Percentiles rank a stretch among this genome's conserved stretches.
These are phyloP conservation scores for Begonia loranthoides DNA, from an alignment of 306 rosid species.

Conservation along the genomic window DNA sequence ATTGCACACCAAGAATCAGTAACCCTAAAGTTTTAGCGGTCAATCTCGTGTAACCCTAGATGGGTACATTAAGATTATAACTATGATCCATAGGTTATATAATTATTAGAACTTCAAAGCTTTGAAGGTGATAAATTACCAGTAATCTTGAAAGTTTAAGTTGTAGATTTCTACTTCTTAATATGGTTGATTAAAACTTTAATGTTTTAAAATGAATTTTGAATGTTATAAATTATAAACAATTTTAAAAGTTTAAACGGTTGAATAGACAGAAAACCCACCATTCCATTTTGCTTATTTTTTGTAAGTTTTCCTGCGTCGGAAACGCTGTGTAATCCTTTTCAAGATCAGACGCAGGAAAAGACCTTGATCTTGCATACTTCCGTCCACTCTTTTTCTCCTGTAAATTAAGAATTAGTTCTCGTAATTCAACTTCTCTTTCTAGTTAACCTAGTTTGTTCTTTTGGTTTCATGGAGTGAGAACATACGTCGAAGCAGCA, in stretches of 20 bases:
- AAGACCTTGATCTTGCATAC: slow-evolving; percentile 18
- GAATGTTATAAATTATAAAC: not conserved
- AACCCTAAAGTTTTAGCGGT: no score
- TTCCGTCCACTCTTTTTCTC: slow-evolving; percentile 9
- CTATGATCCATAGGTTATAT: not conserved
- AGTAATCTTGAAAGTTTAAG: no score
- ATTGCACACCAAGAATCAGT: no score
- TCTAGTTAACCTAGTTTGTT: no score
- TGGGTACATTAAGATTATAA: not conserved
- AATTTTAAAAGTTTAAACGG: not conserved
- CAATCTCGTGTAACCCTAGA: no score
- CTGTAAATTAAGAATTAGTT: slow-evolving; percentile 6
- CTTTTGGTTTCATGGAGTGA: not conserved
- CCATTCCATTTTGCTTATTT: slow-evolving; percentile 44
- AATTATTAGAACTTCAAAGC: not conserved
- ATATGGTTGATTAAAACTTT: no score
- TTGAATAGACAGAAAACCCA: slow-evolving; percentile 2
- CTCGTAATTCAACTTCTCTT: not conserved
- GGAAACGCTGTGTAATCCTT: slow-evolving; percentile 2
- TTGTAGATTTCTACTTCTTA: not conserved
- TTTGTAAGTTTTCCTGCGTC: slow-evolving; percentile 23
- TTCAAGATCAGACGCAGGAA: slow-evolving; percentile 5
- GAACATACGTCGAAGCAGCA: not conserved
- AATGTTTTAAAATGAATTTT: no score
- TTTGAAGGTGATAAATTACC: no score